Base-by-base conservation (phyloP, 371 early-diverging fungal genomes). In the Umbelopsis sp. region DNA sequence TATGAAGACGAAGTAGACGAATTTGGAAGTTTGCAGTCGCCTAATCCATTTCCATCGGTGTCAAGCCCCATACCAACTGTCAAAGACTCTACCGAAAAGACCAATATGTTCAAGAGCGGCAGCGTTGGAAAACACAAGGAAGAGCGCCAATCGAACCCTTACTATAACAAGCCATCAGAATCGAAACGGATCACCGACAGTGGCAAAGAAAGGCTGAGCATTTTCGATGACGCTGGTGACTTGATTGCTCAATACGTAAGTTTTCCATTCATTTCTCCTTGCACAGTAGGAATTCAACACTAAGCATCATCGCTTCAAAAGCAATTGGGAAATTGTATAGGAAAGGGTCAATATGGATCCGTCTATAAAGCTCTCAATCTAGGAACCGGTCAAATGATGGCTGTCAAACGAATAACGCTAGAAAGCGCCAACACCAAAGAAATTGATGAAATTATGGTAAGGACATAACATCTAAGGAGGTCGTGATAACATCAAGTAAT, bases 291-390 rank as follows among this genome's bases (percentile, higher is more conserved):
- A 9, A 32, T 3, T 14, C 9, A 70, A 70, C 16, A 22, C 35
- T 64, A 29, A 14, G 11, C n/a, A 64, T 22, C 4, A 29, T 74
- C 63, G 6, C 65, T 16, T 51, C 52, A 63, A 18, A 70, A 87
- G 86, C 92, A 95, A 84, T 82, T 94, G 11, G 96, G 96, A 8
- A 93, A 94, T 67, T 94, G 93, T 68, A 93, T 97, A 32, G 97
- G 97, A 3, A 90, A 92, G 71, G 97, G 97, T 3, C 96, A 95
- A 50, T 96, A 95, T 75, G 97, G 95, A 10, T 77, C 91, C 1
- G 97, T 97, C 1, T 93, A 93, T 74, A 85, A 73, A 81, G 95
- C 92, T 3, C 81, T 97, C 12, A 93, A 97, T 75, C 71, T 93
- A 7, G 86, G 87, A 4, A 94, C 92, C 2, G 98, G 97, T 12